Evolutionary conservation across 106 monocot genomes (phyloP).

Genomic region (Iris macrosiphon): DNA sequence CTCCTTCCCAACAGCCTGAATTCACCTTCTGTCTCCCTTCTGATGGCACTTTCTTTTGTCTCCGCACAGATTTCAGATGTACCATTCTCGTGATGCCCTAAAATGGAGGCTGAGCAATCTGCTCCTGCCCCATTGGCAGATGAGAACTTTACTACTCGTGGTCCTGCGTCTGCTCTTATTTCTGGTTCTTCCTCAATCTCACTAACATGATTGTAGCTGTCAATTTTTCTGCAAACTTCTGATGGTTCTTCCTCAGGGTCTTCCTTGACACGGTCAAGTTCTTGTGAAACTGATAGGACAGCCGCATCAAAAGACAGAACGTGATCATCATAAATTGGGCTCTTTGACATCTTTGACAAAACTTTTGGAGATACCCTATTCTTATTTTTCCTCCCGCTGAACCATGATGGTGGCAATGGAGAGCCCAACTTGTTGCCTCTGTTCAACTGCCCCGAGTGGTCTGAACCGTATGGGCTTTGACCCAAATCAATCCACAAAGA

Average conservation of each 20-base stretch:
- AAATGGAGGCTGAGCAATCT: conserved; percentile 20
- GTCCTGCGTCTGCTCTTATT: conserved; percentile 4
- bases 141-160: conserved; percentile 17
- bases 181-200: conserved; percentile 75
- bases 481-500: conserved; percentile 91
- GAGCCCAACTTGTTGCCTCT: conserved; percentile 54
- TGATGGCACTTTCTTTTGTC: conserved; percentile 70
- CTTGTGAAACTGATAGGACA: conserved; percentile 73
- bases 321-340: conserved; percentile 46
- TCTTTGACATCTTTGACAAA: conserved; percentile 30
- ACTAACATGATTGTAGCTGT: conserved; percentile 14
- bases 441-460: conserved; percentile 36
- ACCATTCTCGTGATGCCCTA: conserved; percentile 37
- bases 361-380: conserved; percentile 41
- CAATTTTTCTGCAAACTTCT: conserved; percentile 18
- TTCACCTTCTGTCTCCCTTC: conserved; percentile 84
- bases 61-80: conserved; percentile 23
- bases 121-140: conserved; percentile 24
- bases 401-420: conserved; percentile 65
- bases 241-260: conserved; percentile 22
- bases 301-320: conserved; percentile 84
- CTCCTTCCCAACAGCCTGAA: conserved; percentile 75
- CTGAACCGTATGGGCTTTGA: conserved; percentile 70
- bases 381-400: conserved; percentile 48
- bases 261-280: conserved; percentile 37